Evolutionary conservation across 2,329 filamentous ascomycete genomes (phyloP).

Genomic region (Cladosporium sp.): DNA sequence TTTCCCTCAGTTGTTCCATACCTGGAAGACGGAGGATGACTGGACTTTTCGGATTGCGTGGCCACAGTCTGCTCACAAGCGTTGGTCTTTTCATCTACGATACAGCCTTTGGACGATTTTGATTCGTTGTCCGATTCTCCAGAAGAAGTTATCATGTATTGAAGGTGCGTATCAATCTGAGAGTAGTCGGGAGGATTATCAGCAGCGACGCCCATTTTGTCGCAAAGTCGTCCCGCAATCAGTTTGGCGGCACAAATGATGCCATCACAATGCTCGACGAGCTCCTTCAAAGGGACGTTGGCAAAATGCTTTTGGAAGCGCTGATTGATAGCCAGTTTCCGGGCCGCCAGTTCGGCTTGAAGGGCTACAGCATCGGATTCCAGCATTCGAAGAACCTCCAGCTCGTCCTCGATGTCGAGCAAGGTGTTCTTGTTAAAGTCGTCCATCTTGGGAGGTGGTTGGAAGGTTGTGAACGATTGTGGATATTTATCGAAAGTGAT

Average conservation of each 20-base stretch:
- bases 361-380: constrained; percentile 25
- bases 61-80: too few species aligned
- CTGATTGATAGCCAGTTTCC: constrained; percentile 33
- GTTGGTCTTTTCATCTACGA: not conserved
- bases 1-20: constrained; percentile 5
- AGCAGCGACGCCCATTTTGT: constrained; percentile 24
- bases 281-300: constrained; percentile 34
- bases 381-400: constrained; percentile 35
- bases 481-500: constrained; percentile 7
- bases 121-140: constrained; percentile 13
- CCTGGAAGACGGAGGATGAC: not conserved
- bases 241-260: constrained; percentile 40
- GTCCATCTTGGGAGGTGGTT: not conserved
- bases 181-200: constrained; percentile 20
- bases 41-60: not conserved
- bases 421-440: constrained; percentile 8
- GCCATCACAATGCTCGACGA: constrained; percentile 40
- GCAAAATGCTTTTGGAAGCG: constrained; percentile 35
- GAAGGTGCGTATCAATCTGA: constrained; percentile 16
- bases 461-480: constrained; percentile 9
- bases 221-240: constrained; percentile 28
- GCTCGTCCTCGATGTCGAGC: constrained; percentile 33
- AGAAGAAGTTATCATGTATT: constrained; percentile 20
- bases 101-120: constrained; percentile 10
- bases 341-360: constrained; percentile 23